Evolutionary conservation across 2,329 filamentous ascomycete species (phyloP), one percentile per base, ranked within the genome.

Genomic region (Chaetomium strumarium): DNA sequence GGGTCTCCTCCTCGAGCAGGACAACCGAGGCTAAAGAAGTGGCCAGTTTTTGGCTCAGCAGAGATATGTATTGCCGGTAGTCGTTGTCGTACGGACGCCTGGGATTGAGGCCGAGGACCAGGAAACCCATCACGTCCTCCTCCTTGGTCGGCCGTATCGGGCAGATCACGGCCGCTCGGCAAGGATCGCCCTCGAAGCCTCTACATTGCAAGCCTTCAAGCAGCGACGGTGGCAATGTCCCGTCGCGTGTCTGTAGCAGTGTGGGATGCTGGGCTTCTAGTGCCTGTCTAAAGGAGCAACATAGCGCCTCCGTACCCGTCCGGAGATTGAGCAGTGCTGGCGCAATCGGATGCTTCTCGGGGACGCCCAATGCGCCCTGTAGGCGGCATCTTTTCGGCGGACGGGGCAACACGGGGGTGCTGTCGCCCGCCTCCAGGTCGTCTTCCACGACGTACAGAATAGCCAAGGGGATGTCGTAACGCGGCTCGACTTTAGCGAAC

Each of bases 61-160:
- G 65, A 13, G 73, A 80, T 16, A 88, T 75, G 60, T 86, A 89
- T 9, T 86, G 75, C 39, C 76, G 78, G 61, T 89, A 90, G 56
- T 88, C 84, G 54, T 85, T 83, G 61, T 90, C 86, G 57, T 86
- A 89, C 0, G 85, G 85, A 39, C 84, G 73, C 40, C 85, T 73
- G 6, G 86, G 84, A 60, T 90, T 89, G 10, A 89, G 72, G 1
- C 84, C 85, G 39, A 90, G 72, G 13, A 89, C 75, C 4, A 90
- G 69, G 56, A 89, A 80, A 0, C 84, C 86, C 53, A 88, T 75
- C 1, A 81, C 80, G 10, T 76, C 75, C 51, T 88, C 84, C 29
- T 74, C 83, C 2, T 81, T 86, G 0, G 84, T 77, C 5, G 75
- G 83, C 50, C 85, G 81, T 38, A 90, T 84, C 0, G 86, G 85